Conservation (phyloP, 2,329 filamentous ascomycete species). For the Sodiomyces alkalinus region DNA sequence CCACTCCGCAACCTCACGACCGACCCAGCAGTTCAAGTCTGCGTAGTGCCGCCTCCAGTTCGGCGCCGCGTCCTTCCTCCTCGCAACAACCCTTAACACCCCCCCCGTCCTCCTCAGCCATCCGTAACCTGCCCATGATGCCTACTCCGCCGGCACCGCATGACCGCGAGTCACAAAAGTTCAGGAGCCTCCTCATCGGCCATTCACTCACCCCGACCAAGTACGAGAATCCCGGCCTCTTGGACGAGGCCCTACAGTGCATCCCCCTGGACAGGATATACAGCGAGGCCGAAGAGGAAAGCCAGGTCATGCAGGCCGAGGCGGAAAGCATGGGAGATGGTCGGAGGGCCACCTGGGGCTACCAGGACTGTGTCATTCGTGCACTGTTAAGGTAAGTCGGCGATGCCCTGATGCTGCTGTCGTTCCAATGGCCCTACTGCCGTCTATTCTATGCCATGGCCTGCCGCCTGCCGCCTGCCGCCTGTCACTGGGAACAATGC, state of each 20-base stretch:
- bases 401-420: background rate
- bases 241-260: conserved; percentile 78
- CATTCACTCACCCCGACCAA: conserved; percentile 79
- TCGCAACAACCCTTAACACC: conserved; percentile 28
- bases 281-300: conserved; percentile 83
- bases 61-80: conserved; percentile 29
- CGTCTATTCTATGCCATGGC: no score
- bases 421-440: no score
- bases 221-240: conserved; percentile 88
- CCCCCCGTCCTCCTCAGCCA: conserved; percentile 31
- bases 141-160: conserved; percentile 55
- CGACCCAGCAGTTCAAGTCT: conserved; percentile 34
- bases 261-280: conserved; percentile 89
- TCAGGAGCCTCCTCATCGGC: conserved; percentile 69
- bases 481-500: no score
- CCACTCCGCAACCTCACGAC: conserved; percentile 37
- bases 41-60: conserved; percentile 20
- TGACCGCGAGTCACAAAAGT: conserved; percentile 56
- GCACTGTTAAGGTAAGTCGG: conserved; percentile 52
- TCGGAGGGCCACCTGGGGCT: conserved; percentile 78
- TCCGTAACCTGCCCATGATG: conserved; percentile 35
- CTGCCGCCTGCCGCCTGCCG: background rate
- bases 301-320: conserved; percentile 72
- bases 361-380: conserved; percentile 90
- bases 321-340: conserved; percentile 75